Percentiles rank a stretch among this genome's conserved stretches.
Conservation (phyloP, 345 rosid genomes). For the Linum lewisii region DNA sequence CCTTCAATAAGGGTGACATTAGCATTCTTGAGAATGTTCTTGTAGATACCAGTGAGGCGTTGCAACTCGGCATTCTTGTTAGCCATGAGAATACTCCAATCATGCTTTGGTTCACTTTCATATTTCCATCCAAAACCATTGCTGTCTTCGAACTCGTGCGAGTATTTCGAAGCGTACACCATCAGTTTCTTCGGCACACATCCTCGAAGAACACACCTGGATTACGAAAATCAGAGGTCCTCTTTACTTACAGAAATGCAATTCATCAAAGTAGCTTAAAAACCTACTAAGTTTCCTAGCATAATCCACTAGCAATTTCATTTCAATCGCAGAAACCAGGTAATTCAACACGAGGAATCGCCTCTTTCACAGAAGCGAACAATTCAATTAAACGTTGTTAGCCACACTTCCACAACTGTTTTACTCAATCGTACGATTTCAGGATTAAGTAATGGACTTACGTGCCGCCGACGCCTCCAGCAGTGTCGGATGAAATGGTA, state of each 20-base stretch:
- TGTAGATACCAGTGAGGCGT: constrained; percentile 82
- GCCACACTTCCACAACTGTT: background rate
- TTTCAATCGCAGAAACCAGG: background rate
- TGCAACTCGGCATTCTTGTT: constrained; percentile 91
- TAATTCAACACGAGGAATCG: background rate
- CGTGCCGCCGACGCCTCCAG: constrained; percentile 98
- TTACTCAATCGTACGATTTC: too few relatives aligned
- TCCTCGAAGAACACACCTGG: constrained; percentile 90
- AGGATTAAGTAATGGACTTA: constrained; percentile 22
- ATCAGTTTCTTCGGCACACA: constrained; percentile 95
- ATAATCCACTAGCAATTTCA: background rate
- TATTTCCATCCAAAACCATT: constrained; percentile 85
- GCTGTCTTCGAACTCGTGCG: constrained; percentile 92
- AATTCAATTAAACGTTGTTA: background rate
- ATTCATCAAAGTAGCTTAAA: background rate
- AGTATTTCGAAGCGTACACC: constrained; percentile 76
- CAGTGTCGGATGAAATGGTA: constrained; percentile 75
- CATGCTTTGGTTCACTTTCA: constrained; percentile 70
- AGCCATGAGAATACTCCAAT: constrained; percentile 86
- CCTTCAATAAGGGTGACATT: constrained; percentile 76
- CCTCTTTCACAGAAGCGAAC: background rate
- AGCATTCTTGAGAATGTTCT: constrained; percentile 59
- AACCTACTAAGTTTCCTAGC: background rate
- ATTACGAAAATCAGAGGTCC: background rate
- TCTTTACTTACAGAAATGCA: background rate